Evolutionary conservation across 2,329 filamentous ascomycete genomes (phyloP), one percentile per base, ranked within the genome.

Genomic region (Thelonectria rubi): DNA sequence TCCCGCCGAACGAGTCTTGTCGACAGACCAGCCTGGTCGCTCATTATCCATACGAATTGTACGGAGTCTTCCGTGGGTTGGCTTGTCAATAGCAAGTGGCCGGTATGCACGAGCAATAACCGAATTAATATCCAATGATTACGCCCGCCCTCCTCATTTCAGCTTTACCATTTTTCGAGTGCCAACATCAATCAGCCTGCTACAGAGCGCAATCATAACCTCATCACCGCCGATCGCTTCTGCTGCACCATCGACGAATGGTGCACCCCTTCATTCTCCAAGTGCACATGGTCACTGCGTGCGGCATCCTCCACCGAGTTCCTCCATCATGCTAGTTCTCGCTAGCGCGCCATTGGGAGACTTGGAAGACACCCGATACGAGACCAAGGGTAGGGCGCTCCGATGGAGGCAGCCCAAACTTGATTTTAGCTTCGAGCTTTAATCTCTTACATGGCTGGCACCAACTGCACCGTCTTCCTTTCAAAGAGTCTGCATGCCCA

Each of bases 371-470:
- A 12, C 42, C 42, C 20, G 42, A 20, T 18, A 43, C 40, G n/a
- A 21, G 42, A 24, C 42, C 42, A 46, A 46, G 42, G 42, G 18
- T 20, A 46, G 17, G 42, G 42, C 20, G 17, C 42, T 18, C 42
- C 18, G 42, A 46, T 24, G 42, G 42, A 46, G 42, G 42, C 42
- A 46, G 14, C 42, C 42, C 42, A 46, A 46, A 46, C 42, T 21
- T 46, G 42, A 18, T 24, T 21, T 46, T 24, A 21, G 17, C 42
- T 24, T 12, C 4, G 3, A 46, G 20, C 20, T 46, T 18, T 24
- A 46, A 24, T 24, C 42, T 43, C 40, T 43, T 30, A 30, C 26
- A 30, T 9, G 26, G 26, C 26, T 30, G 10, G 26, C 26, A 30
- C 26, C 34, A 15, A 14, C 34, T 37, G 34, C 4, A 37, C 34